A percentile compares a stretch with the other conserved stretches of the same genome.
Conservation (phyloP, 129 eudicot genomes). For the Logfia minima region DNA sequence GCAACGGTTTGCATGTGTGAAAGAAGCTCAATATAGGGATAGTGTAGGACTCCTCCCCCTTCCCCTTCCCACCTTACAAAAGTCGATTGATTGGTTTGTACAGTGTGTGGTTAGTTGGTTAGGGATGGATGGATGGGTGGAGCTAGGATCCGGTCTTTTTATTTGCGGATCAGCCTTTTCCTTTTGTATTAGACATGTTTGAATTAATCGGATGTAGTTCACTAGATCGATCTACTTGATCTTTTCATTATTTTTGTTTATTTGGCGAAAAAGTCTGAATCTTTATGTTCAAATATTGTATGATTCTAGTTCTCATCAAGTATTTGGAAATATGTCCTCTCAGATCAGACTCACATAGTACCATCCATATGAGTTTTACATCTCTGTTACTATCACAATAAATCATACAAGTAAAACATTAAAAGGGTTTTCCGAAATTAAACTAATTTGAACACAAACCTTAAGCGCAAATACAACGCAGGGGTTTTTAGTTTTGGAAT, state of each 20-base stretch:
- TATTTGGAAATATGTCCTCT: conserved; percentile 61
- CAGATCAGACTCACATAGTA: conserved; percentile 91
- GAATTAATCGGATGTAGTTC: conserved; percentile 18
- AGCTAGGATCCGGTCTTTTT: conserved; percentile 56
- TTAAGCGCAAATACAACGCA: conserved; percentile 91
- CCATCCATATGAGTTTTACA: conserved; percentile 96
- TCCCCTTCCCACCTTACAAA: conserved; percentile 7
- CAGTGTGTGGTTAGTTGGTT: conserved; percentile 32
- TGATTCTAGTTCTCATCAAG: not conserved
- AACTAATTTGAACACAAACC: conserved; percentile 37
- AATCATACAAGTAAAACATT: not conserved
- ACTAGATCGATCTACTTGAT: not conserved
- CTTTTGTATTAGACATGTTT: conserved; percentile 25
- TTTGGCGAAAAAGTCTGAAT: not conserved
- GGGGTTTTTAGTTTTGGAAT: conserved; percentile 62
- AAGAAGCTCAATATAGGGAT: conserved; percentile 24
- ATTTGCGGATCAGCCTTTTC: conserved; percentile 41
- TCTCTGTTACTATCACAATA: conserved; percentile 44
- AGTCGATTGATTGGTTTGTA: conserved; percentile 41
- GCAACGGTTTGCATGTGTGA: conserved; percentile 77
- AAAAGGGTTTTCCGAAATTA: conserved; percentile 11
- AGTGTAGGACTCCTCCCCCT: conserved; percentile 13
- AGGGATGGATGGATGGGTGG: conserved; percentile 36
- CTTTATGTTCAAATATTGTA: not conserved
- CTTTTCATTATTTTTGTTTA: conserved; percentile 13